Evolutionary conservation across 441 rosid genomes (phyloP).

Genomic region (Macaranga tanarius): DNA sequence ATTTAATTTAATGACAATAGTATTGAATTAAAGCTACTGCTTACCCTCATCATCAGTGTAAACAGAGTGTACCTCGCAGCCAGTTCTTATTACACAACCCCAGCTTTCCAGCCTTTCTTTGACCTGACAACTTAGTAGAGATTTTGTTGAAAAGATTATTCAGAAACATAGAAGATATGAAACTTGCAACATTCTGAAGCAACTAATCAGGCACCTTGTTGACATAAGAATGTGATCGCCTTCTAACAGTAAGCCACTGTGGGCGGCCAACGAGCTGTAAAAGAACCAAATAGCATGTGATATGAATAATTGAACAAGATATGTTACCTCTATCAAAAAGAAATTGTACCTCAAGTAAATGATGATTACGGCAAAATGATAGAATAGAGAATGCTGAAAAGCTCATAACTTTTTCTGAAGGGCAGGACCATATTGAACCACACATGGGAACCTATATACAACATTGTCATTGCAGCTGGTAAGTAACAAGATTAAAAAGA

Average conservation of each 20-base stretch:
- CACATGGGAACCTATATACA: conserved; percentile 63
- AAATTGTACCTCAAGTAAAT: conserved; percentile 68
- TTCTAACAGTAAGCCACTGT: conserved; percentile 74
- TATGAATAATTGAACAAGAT: not conserved
- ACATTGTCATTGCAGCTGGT: not conserved
- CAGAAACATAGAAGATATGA: not conserved
- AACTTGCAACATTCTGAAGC: not conserved
- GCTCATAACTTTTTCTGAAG: conserved; percentile 68
- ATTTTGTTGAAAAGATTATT: not conserved
- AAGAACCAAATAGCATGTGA: not conserved
- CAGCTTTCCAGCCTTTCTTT: conserved; percentile 54
- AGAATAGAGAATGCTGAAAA: conserved; percentile 86
- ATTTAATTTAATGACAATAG: not conserved
- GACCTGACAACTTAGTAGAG: conserved; percentile 39
- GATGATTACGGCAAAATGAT: conserved; percentile 89
- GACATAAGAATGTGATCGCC: conserved; percentile 67
- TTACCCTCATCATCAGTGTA: conserved; percentile 43
- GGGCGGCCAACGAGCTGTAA: conserved; percentile 80
- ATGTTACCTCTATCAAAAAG: not conserved
- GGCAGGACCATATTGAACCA: conserved; percentile 90
- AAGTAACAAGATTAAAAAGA: not conserved
- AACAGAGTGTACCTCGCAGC: conserved; percentile 53
- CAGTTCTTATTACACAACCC: conserved; percentile 66
- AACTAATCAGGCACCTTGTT: conserved; percentile 48
- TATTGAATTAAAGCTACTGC: not conserved